phyloP scores from a whole-genome alignment of 148 eudicot genomes.

The Polygonum maritimum region DNA sequence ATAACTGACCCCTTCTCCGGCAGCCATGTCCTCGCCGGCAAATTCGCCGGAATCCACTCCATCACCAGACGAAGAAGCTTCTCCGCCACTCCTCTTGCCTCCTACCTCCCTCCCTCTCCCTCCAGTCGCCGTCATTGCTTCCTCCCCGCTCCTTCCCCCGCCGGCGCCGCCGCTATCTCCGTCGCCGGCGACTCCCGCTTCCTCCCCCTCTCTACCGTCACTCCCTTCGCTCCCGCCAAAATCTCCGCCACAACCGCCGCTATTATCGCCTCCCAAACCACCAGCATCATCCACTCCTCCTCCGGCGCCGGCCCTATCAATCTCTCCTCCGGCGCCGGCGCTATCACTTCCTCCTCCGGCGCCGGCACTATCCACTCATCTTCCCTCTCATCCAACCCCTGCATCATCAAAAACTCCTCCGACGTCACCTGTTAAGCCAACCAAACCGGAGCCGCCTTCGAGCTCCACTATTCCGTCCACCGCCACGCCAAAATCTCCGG shows the following conservation, averaged over 20 bases:
- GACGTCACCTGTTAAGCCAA: not conserved
- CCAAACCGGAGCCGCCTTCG: not conserved
- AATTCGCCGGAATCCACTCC: not conserved
- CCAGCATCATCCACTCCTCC: not conserved
- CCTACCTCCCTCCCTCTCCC: not conserved
- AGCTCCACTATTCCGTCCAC: not conserved
- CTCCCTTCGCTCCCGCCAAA: not conserved
- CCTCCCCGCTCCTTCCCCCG: not conserved
- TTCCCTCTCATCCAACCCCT: not conserved
- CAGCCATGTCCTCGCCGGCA: constrained; percentile 8
- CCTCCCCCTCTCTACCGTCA: not conserved
- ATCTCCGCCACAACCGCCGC: not conserved
- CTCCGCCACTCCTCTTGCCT: not conserved
- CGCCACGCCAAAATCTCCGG: not conserved
- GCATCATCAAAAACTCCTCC: not conserved
- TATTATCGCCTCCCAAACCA: constrained; percentile 1
- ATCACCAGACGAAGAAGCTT: not conserved
- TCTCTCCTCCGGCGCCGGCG: constrained; percentile 4
- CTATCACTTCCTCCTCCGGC: not conserved
- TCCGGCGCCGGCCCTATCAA: not conserved
- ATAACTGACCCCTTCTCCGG: not conserved
- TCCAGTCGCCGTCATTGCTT: not conserved
- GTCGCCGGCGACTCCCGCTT: not conserved
- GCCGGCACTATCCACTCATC: not conserved
- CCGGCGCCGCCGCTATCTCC: not conserved